phyloP scores from a whole-genome alignment of 345 rosid species.

The Salix caprea region DNA sequence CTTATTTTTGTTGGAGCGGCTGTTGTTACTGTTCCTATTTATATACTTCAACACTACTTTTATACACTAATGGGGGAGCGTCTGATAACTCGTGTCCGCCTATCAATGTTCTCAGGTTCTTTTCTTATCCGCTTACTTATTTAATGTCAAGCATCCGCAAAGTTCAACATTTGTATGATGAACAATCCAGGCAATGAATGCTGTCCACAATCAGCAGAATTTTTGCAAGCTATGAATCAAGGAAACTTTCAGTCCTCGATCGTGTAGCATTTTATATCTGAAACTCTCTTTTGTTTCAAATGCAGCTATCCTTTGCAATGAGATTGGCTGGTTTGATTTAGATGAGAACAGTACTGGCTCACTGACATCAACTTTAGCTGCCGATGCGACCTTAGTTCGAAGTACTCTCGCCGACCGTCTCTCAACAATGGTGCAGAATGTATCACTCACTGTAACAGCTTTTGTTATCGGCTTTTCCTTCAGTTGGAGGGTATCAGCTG shows the following conservation, averaged over 20 bases:
- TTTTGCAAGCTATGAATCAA: too few relatives aligned
- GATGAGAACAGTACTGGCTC: slow-evolving; percentile 73
- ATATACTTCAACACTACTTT: slow-evolving; percentile 71
- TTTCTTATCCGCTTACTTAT: neutral
- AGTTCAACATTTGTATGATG: too few relatives aligned
- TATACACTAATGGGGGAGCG: slow-evolving; percentile 82
- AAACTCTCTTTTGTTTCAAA: slow-evolving; percentile 10
- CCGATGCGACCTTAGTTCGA: slow-evolving; percentile 73
- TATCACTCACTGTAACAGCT: slow-evolving; percentile 68
- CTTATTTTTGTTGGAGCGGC: slow-evolving; percentile 50
- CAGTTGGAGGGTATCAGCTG: slow-evolving; percentile 81
- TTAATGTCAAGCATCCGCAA: neutral
- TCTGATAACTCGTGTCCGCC: slow-evolving; percentile 69
- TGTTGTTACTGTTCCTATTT: slow-evolving; percentile 48
- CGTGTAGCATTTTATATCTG: neutral
- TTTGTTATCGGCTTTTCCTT: slow-evolving; percentile 56
- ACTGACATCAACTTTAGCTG: slow-evolving; percentile 61
- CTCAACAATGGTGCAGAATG: slow-evolving; percentile 75
- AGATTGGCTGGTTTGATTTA: slow-evolving; percentile 86
- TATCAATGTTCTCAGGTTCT: slow-evolving; percentile 70
- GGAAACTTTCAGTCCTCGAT: neutral
- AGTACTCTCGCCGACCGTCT: slow-evolving; percentile 78
- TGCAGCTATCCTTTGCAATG: slow-evolving; percentile 75
- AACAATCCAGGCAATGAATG: too few relatives aligned
- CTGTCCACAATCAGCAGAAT: too few relatives aligned